Evolutionary conservation across 2,329 filamentous ascomycete species (phyloP).

Genomic region (Clonostachys rhizophaga): DNA sequence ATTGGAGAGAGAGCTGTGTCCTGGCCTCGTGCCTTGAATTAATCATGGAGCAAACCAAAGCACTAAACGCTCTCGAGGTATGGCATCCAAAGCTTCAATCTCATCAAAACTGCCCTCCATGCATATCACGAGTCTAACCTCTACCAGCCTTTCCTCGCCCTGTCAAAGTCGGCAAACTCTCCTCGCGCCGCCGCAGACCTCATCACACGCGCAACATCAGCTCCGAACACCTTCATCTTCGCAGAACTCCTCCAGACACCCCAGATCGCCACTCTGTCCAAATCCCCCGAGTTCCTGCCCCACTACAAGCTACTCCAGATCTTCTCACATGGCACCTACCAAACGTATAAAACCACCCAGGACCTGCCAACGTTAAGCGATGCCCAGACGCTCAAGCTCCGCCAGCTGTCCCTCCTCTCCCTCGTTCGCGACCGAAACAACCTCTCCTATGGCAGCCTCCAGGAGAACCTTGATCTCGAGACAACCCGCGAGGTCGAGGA

Average conservation of each 20-base stretch:
- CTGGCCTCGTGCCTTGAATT: neutral
- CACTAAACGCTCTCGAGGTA: constrained; percentile 61
- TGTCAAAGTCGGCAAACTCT: constrained; percentile 80
- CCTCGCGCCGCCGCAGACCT: constrained; percentile 82
- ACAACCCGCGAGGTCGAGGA: constrained; percentile 72
- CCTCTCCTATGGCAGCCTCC: constrained; percentile 71
- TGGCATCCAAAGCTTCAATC: neutral
- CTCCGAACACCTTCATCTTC: constrained; percentile 87
- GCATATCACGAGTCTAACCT: constrained; percentile 1
- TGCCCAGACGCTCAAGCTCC: constrained; percentile 77
- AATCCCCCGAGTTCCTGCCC: constrained; percentile 51
- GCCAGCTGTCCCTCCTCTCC: constrained; percentile 82
- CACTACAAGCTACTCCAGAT: constrained; percentile 74
- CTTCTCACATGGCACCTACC: constrained; percentile 90
- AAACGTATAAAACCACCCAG: constrained; percentile 51
- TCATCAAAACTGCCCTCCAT: neutral
- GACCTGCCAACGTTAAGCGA: constrained; percentile 59
- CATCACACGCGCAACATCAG: constrained; percentile 82
- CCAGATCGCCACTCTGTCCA: constrained; percentile 69
- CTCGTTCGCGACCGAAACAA: constrained; percentile 64
- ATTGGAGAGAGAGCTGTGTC: too few relatives aligned
- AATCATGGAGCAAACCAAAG: constrained; percentile 70
- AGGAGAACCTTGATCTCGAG: constrained; percentile 60
- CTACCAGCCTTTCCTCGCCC: constrained; percentile 77
- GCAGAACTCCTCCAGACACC: constrained; percentile 82